phyloP scores from a whole-genome alignment of 768 basidiomycete species.

The Psilocybe subaeruginosa region DNA sequence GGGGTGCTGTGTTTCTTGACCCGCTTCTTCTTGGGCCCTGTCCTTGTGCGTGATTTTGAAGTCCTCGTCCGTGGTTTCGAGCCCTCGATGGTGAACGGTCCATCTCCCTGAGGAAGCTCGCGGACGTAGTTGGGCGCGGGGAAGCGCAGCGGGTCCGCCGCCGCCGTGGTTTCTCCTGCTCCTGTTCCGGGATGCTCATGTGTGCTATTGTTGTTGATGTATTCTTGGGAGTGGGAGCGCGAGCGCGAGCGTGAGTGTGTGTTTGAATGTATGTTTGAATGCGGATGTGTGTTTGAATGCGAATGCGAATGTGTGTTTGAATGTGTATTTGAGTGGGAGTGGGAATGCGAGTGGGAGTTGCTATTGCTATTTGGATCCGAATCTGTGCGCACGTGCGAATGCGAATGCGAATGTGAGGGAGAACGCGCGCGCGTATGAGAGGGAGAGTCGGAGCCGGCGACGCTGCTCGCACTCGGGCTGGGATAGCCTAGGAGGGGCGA shows the following conservation, averaged over 20 bases:
- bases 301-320: too few relatives aligned
- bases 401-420: not conserved
- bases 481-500: slow-evolving; percentile 8
- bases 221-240: too few relatives aligned
- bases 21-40: not conserved
- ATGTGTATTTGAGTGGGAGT: too few relatives aligned
- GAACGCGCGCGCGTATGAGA: too few relatives aligned
- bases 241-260: too few relatives aligned
- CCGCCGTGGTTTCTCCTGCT: not conserved
- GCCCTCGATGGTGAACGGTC: not conserved
- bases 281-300: too few relatives aligned
- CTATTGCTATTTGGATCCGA: too few relatives aligned
- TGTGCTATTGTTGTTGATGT: too few relatives aligned
- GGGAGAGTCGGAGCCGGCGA: not conserved
- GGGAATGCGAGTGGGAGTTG: too few relatives aligned
- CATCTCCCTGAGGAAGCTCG: not conserved
- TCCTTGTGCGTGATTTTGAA: not conserved
- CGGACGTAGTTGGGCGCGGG: slow-evolving; percentile 3
- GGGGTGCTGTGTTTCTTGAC: not conserved
- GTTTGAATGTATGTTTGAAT: too few relatives aligned
- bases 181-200: not conserved
- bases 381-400: not conserved
- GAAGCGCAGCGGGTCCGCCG: not conserved
- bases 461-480: not conserved
- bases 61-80: not conserved